Evolutionary conservation across 192 early-diverging fungal species (phyloP).

Genomic region (Entophlyctis luteolus): DNA sequence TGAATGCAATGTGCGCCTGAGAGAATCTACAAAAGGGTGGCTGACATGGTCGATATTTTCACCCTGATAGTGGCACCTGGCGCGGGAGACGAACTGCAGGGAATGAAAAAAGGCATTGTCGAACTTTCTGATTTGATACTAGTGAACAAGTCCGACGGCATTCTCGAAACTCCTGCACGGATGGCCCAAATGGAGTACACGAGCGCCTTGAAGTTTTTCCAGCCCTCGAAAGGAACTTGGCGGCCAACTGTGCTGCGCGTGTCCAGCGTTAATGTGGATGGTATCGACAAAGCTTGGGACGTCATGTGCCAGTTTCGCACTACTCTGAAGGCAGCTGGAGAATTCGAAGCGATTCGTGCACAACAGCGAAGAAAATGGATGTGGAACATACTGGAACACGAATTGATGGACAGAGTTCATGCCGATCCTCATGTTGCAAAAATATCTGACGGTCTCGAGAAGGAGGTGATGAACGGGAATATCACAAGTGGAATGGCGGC

Average conservation of each 20-base stretch:
- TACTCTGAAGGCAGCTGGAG: slow-evolving; percentile 41
- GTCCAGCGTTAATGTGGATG: slow-evolving; percentile 48
- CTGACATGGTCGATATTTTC: slow-evolving; percentile 87
- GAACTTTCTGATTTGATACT: slow-evolving; percentile 78
- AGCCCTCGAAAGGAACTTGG: slow-evolving; percentile 41
- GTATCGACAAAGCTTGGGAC: slow-evolving; percentile 58
- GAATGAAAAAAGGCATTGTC: slow-evolving; percentile 84
- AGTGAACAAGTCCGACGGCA: slow-evolving; percentile 79
- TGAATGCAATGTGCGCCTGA: background rate
- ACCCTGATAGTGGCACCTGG: slow-evolving; percentile 73
- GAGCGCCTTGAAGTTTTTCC: slow-evolving; percentile 66
- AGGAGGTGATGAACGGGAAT: slow-evolving; percentile 3
- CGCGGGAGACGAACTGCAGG: slow-evolving; percentile 84
- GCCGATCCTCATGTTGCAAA: background rate
- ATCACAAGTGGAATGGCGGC: slow-evolving; percentile 10
- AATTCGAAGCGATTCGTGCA: slow-evolving; percentile 43
- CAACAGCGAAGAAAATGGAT: slow-evolving; percentile 62
- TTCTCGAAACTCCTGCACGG: slow-evolving; percentile 56
- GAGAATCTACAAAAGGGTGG: slow-evolving; percentile 43
- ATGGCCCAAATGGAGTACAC: slow-evolving; percentile 67
- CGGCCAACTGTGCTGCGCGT: slow-evolving; percentile 55
- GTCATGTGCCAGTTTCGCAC: slow-evolving; percentile 56
- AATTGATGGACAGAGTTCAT: slow-evolving; percentile 49
- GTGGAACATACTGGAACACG: slow-evolving; percentile 65
- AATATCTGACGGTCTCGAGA: background rate